Base-by-base conservation (phyloP, 768 basidiomycete genomes). In the Tylopilus subfusipes region DNA sequence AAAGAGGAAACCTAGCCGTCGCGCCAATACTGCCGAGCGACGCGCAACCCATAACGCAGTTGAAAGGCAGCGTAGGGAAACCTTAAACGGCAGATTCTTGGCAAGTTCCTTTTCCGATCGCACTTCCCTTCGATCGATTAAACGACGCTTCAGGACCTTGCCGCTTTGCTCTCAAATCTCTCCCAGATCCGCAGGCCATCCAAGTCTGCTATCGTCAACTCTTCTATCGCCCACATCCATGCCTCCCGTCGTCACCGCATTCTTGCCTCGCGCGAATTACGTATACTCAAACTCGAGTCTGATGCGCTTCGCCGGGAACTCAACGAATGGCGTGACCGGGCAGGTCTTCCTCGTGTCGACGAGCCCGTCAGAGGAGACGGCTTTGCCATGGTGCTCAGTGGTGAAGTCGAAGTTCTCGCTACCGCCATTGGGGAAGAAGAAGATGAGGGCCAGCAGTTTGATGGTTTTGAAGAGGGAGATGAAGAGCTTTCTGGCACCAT, bases 41-140 rank as follows among this genome's bases (percentile, higher is more conserved):
- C 78, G 96, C 33, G 93, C 93, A 4, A 94, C 91, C 21, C 96
- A 99, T 75, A 99, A 98, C 69, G 96, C 97, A 30, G 93, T 98
- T 54, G 97, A 98, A 76, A 81, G 97, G 48, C 88, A 90, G 66
- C 82, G 96, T 45, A 78, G 96, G 47, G 96, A 98, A 76, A 94
- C 90, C 42, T 76, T 98, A 48, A 99, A 98, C 68, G 83, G 88
- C 50, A 82, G 93, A 54, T 98, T 98, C 77, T 76, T 97, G 63
- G 90, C 86, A 68, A 64, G 86, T 71, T 50, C 47, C 50, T 52
- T 61, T 59, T 53, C 39, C 45, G 42, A 49, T 52, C 49, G 14
- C 27, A 44, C 9, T 58, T 53, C 50, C 36, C 51, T 33, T 49
- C 47, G 33, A 57, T 61, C 50, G 45, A 62, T 62, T 55, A 60